phyloP scores from a whole-genome alignment of 208 protist genomes.

The Leishmania braziliensis region DNA sequence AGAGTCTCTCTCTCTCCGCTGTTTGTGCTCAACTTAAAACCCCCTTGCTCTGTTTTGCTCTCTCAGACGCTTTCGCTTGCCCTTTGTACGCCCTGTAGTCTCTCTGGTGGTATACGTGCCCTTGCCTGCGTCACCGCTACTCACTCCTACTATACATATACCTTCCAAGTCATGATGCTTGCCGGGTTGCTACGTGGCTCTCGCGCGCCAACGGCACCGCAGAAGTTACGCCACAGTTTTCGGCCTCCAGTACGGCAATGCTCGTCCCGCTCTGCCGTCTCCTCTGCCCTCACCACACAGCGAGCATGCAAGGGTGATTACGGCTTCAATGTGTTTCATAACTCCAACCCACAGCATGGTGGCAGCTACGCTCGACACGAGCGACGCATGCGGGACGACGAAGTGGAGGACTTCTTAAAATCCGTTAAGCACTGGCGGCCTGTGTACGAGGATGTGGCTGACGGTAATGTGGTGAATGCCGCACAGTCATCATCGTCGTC shows the following conservation, averaged over 20 bases:
- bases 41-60: background rate
- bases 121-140: background rate
- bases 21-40: background rate
- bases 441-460: slow-evolving; percentile 37
- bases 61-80: background rate
- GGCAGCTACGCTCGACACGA: slow-evolving; percentile 83
- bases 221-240: background rate
- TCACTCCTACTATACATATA: background rate
- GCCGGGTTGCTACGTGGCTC: background rate
- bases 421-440: slow-evolving; percentile 80
- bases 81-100: too few species aligned
- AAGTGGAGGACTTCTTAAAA: slow-evolving; percentile 82
- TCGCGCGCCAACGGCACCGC: background rate
- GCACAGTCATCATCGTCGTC: background rate
- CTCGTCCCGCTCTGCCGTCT: background rate
- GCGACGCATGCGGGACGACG: slow-evolving; percentile 85
- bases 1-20: background rate
- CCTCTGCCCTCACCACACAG: background rate
- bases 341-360: slow-evolving; percentile 87
- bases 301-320: slow-evolving; percentile 63
- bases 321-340: slow-evolving; percentile 86
- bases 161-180: background rate
- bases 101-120: background rate
- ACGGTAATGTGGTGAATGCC: background rate
- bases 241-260: background rate